These are phyloP conservation scores for Lactarius trivialis DNA, from an alignment of 768 basidiomycete species.

Conservation along the genomic window DNA sequence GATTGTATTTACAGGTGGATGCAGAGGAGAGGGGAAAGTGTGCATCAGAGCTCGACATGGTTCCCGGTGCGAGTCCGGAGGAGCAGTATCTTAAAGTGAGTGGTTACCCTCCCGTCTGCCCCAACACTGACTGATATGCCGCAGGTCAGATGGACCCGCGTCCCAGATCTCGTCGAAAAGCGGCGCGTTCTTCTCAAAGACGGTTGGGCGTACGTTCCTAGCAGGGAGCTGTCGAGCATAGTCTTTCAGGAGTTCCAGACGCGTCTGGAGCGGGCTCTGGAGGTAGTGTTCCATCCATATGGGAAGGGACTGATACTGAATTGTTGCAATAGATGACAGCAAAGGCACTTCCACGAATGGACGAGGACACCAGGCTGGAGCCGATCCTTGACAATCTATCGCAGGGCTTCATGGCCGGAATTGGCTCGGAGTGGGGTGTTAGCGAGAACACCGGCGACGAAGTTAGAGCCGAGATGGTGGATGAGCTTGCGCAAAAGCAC, in stretches of 20 bases:
- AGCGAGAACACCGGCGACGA: slow-evolving; percentile 49
- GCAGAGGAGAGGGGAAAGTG: slow-evolving; percentile 48
- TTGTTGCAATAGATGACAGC: slow-evolving; percentile 58
- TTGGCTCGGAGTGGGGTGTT: slow-evolving; percentile 74
- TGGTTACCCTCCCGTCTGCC: not conserved
- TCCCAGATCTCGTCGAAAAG: slow-evolving; percentile 84
- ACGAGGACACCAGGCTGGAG: slow-evolving; percentile 87
- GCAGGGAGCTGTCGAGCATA: slow-evolving; percentile 70
- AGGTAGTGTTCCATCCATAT: slow-evolving; percentile 39
- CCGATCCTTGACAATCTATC: slow-evolving; percentile 90
- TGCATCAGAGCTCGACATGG: slow-evolving; percentile 42
- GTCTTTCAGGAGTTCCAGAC: slow-evolving; percentile 81
- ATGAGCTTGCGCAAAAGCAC: slow-evolving; percentile 77
- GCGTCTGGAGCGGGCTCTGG: slow-evolving; percentile 64
- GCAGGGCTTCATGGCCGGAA: slow-evolving; percentile 87
- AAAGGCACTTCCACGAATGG: slow-evolving; percentile 79
- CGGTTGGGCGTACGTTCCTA: slow-evolving; percentile 89
- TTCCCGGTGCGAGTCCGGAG: slow-evolving; percentile 35
- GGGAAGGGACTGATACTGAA: not conserved
- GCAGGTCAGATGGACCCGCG: slow-evolving; percentile 94
- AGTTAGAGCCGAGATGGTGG: slow-evolving; percentile 92
- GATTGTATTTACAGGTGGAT: slow-evolving; percentile 42
- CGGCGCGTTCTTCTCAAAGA: slow-evolving; percentile 68
- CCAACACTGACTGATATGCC: not conserved
- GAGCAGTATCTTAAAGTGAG: slow-evolving; percentile 69